Conservation (phyloP, 2,329 filamentous ascomycete species). For the Aspergillus pseudoglaucus region DNA sequence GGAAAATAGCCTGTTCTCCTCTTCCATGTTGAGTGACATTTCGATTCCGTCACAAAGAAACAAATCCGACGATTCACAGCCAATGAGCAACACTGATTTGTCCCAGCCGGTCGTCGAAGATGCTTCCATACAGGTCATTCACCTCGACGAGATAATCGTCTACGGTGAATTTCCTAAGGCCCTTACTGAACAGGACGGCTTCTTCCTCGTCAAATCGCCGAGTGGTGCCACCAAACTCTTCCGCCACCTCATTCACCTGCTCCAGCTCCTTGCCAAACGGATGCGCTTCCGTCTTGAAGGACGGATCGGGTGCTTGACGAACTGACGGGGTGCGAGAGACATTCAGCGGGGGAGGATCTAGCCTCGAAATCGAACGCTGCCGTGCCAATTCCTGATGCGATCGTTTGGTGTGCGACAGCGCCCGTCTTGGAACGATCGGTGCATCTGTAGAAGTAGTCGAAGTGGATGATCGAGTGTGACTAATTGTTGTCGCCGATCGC, state of each 20-base stretch:
- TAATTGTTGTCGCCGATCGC: conserved; percentile 59
- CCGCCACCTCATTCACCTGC: conserved; percentile 85
- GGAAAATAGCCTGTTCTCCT: conserved; percentile 19
- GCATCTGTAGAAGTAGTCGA: conserved; percentile 42
- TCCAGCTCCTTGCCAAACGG: conserved; percentile 87
- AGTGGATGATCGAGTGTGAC: conserved; percentile 45
- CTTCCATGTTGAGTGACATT: background rate
- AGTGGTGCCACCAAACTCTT: conserved; percentile 67
- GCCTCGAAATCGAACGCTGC: conserved; percentile 57
- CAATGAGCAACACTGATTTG: conserved; percentile 30
- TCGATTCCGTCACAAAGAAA: background rate
- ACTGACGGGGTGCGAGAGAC: conserved; percentile 29
- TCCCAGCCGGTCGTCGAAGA: conserved; percentile 47
- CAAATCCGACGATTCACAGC: conserved; percentile 26
- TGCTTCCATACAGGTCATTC: conserved; percentile 57
- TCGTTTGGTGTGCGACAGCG: conserved; percentile 83
- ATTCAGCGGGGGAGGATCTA: conserved; percentile 36
- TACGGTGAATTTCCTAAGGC: conserved; percentile 66
- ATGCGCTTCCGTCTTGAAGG: conserved; percentile 42
- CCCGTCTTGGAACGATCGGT: conserved; percentile 68
- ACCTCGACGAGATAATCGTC: conserved; percentile 83
- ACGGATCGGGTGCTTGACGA: conserved; percentile 29
- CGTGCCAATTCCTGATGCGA: conserved; percentile 69
- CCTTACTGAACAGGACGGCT: conserved; percentile 60
- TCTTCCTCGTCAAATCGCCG: conserved; percentile 65